Evolutionary conservation across 129 eudicot genomes (phyloP), one percentile per base, ranked within the genome.

Genomic region (Mikania micrantha): DNA sequence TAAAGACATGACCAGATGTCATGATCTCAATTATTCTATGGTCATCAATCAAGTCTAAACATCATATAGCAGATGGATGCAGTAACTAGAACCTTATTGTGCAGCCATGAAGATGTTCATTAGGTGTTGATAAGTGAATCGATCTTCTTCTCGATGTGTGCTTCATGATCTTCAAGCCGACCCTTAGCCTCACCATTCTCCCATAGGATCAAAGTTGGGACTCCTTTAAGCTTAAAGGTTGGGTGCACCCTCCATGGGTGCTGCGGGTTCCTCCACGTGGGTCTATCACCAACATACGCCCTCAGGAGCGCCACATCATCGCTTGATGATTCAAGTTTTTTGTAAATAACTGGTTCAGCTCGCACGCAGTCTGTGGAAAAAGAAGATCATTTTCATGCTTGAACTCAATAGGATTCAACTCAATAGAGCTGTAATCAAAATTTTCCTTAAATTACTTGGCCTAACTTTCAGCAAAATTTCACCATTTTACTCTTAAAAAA

Each of bases 101-200:
- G 75, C 48, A 61, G 13, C 31, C 29, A 60, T 29, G 42, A 41
- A 41, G 44, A 38, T 4, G 22, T 53, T 77, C 76, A 86, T 25
- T 81, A 79, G 31, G 62, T 67, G 47, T 80, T 44, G n/a, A 91
- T 40, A 68, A 88, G 96, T 35, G 79, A 78, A 15, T 82, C 85
- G 28, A 92, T 86, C 64, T 82, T 92, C 66, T 54, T 58, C 56
- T 82, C 95, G 16, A 84, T 10, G 53, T 92, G 95, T 41, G 98
- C 95, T 80, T 92, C 98, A 41, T 92, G 87, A 69, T 92, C 98
- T 78, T 88, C 96, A 44, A 92, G 98, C 49, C 95, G 91, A 57
- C 82, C 96, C 70, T 82, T 81, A 32, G 86, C 72, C 16, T 74
- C 81, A 47, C 82, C 90, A 16, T 83, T 70, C 67, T 88, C 95